phyloP scores from a whole-genome alignment of 2,329 filamentous ascomycete species.

The Venturia pyrina region DNA sequence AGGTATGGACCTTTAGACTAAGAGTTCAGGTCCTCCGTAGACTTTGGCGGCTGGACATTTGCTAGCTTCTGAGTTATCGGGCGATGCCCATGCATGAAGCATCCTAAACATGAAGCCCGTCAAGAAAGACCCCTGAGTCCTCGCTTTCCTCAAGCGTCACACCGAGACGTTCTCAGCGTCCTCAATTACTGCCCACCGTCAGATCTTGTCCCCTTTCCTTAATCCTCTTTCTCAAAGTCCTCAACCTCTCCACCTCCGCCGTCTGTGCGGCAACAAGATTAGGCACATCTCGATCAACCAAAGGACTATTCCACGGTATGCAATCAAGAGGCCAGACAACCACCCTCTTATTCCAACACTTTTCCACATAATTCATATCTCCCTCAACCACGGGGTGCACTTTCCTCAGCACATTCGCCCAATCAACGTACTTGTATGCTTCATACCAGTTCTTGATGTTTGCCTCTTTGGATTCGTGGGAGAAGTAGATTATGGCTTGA shows the following conservation, averaged over 20 bases:
- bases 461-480: neutral
- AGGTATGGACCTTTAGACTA: too few species aligned
- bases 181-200: too few species aligned
- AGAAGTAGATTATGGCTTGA: neutral
- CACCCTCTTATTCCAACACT: neutral
- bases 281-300: neutral
- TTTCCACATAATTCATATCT: neutral
- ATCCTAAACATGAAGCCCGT: too few species aligned
- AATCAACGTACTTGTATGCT: neutral
- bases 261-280: neutral
- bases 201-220: too few species aligned
- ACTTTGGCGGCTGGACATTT: too few species aligned
- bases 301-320: neutral
- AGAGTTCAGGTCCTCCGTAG: too few species aligned
- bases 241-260: neutral
- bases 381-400: neutral
- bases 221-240: neutral
- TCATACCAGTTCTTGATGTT: neutral
- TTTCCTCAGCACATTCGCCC: slow-evolving; percentile 1
- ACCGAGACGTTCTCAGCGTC: too few species aligned
- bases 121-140: too few species aligned
- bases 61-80: too few species aligned
- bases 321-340: neutral
- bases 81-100: too few species aligned
- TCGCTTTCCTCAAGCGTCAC: too few species aligned